Evolutionary conservation across 2,329 filamentous ascomycete genomes (phyloP), one percentile per base, ranked within the genome.

Genomic region (Scytalidium sp.): DNA sequence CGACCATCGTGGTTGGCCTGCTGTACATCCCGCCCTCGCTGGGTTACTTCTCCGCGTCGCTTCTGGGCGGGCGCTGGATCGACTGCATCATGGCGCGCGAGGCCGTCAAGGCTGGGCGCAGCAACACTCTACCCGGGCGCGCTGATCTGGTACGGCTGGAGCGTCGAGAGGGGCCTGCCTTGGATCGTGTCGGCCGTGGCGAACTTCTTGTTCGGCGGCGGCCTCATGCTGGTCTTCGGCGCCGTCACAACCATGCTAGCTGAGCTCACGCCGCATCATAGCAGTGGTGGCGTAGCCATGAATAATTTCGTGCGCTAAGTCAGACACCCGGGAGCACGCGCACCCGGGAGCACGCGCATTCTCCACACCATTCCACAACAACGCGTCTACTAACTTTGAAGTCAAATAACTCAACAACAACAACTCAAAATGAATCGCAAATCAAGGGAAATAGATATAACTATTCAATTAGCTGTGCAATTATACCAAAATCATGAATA

Each of bases 231-330:
- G 3, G 58, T 66, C n/a, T 66, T 64, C 51, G 59, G 60, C 1
- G 50, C 55, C 1, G 50, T 46, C 9, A 91, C 88, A 0, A 94
- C 90, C 0, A 91, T 94, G 87, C 73, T 94, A 56, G 93, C 89
- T 0, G 89, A 94, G 63, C 91, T 93, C 62, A 85, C 93, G 75
- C 87, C 87, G 13, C 77, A 81, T 40, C 76, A 79, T 54, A 85
- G 84, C 45, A 87, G 83, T 3, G 80, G 80, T 10, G 88, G 88
- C 1, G 87, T 93, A 3, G 90, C 89, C 0, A 74, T 92, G 41
- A 92, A 93, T 67, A 93, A 93, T 64, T 89, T 93, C 60, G 75
- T 89, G 46, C 75, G 89, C n/a, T n/a, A n/a, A n/a, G n/a, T n/a
- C n/a, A n/a, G n/a, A n/a, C n/a, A n/a, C n/a, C n/a, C n/a, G n/a